phyloP scores from a whole-genome alignment of 768 basidiomycete species.

The Gymnopilus dilepis region DNA sequence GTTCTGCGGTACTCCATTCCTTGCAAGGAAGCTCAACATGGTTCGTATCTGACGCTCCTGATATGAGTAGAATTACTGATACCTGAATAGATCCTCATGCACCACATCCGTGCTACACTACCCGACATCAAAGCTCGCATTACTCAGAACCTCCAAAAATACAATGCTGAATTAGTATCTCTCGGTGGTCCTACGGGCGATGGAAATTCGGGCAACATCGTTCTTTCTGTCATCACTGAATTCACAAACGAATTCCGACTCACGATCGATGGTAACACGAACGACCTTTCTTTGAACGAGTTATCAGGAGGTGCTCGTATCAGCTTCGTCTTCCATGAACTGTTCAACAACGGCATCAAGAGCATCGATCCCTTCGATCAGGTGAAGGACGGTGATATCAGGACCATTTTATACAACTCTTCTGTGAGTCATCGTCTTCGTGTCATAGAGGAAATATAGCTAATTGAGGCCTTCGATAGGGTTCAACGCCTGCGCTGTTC shows the following conservation, averaged over 20 bases:
- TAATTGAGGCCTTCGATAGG: constrained; percentile 48
- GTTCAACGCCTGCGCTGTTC: constrained; percentile 95
- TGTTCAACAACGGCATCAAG: constrained; percentile 96
- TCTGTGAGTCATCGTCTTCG: constrained; percentile 62
- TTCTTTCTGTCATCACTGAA: constrained; percentile 97
- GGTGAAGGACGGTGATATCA: constrained; percentile 97
- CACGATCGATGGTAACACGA: constrained; percentile 96
- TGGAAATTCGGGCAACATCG: constrained; percentile 85
- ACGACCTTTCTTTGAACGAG: constrained; percentile 94
- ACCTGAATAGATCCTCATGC: constrained; percentile 87
- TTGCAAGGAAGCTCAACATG: constrained; percentile 94
- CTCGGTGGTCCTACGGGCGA: constrained; percentile 92
- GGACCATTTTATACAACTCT: constrained; percentile 96
- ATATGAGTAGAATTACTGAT: constrained; percentile 5
- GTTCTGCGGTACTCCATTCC: constrained; percentile 97
- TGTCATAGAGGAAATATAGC: constrained; percentile 1
- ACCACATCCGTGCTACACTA: constrained; percentile 96
- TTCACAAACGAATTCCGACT: constrained; percentile 97
- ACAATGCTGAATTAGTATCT: constrained; percentile 77
- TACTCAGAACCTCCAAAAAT: constrained; percentile 88
- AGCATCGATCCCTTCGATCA: constrained; percentile 98
- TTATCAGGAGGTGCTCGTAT: constrained; percentile 98
- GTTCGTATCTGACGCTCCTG: constrained; percentile 45
- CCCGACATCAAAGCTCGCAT: constrained; percentile 98
- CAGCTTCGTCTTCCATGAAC: constrained; percentile 98